A percentile compares a stretch with the other conserved stretches of the same genome.
Conservation (phyloP, 768 basidiomycete species). For the Leucocoprinus leucothites region DNA sequence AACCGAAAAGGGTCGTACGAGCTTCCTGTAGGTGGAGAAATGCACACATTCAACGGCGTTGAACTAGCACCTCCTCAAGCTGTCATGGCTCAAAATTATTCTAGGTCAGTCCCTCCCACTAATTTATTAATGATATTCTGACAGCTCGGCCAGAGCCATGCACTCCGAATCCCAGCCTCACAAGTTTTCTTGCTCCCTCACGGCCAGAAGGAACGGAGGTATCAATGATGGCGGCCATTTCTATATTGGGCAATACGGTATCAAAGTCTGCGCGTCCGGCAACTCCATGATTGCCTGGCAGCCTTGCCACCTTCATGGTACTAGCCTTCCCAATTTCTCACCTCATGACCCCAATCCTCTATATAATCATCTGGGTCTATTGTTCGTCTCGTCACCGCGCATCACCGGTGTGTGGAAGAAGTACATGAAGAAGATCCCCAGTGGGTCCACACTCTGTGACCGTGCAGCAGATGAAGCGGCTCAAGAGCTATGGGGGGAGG, state of each 20-base stretch:
- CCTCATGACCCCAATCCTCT: conserved; percentile 5
- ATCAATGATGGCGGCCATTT: conserved; percentile 12
- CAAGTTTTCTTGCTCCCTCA: conserved; percentile 13
- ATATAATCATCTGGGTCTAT: conserved; percentile 11
- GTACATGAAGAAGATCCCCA: neutral
- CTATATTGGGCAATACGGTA: conserved; percentile 13
- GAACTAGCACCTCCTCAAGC: conserved; percentile 18
- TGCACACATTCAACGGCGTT: conserved; percentile 13
- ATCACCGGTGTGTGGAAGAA: conserved; percentile 11
- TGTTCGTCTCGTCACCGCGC: conserved; percentile 8
- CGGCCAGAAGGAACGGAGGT: neutral
- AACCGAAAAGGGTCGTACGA: neutral
- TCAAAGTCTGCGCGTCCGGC: conserved; percentile 2
- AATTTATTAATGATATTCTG: neutral
- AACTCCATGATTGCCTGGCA: conserved; percentile 17
- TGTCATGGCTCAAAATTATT: conserved; percentile 16
- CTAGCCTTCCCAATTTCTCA: conserved; percentile 14
- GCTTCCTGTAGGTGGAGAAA: neutral
- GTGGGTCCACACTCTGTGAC: too few species aligned
- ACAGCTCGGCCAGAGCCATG: conserved; percentile 7
- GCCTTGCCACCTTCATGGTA: conserved; percentile 15
- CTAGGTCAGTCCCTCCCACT: too few species aligned
- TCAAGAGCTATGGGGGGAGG: too few species aligned
- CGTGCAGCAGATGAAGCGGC: too few species aligned
- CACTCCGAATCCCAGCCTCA: conserved; percentile 18